Conservation (phyloP, 371 early-diverging fungal species). For the Syncephalis plumigaleata region DNA sequence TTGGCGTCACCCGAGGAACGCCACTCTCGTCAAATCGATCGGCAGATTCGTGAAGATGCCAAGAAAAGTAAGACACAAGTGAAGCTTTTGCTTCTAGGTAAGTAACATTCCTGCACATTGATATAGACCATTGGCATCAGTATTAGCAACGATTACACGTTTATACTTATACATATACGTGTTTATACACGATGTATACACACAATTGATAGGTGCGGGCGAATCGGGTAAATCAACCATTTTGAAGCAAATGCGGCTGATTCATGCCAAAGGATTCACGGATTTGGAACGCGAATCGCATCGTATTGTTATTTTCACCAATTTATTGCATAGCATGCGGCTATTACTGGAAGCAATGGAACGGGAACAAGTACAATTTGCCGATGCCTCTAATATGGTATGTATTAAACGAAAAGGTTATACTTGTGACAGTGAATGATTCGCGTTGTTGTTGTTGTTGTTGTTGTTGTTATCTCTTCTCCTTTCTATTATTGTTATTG, state of each 20-base stretch:
- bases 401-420: too few relatives aligned
- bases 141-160: too few relatives aligned
- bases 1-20: neutral
- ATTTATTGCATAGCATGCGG: conserved; percentile 57
- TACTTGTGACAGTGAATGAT: too few relatives aligned
- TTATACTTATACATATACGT: neutral
- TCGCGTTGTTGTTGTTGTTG: too few relatives aligned
- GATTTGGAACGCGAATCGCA: conserved; percentile 57
- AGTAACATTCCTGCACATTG: too few relatives aligned
- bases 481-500: too few relatives aligned
- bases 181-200: too few relatives aligned
- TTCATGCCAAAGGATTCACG: conserved; percentile 76
- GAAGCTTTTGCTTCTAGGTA: neutral
- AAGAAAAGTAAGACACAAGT: neutral
- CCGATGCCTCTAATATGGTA: conserved; percentile 21
- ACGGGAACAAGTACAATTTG: conserved; percentile 28
- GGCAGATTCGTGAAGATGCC: neutral
- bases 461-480: too few relatives aligned
- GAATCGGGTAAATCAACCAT: conserved; percentile 88
- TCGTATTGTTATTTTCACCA: conserved; percentile 59
- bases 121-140: too few relatives aligned
- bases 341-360: conserved; percentile 39
- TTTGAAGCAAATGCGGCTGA: conserved; percentile 87
- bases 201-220: conserved; percentile 73
- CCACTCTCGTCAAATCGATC: neutral